Conservation (phyloP, 768 basidiomycete species). For the Russula sp. region DNA sequence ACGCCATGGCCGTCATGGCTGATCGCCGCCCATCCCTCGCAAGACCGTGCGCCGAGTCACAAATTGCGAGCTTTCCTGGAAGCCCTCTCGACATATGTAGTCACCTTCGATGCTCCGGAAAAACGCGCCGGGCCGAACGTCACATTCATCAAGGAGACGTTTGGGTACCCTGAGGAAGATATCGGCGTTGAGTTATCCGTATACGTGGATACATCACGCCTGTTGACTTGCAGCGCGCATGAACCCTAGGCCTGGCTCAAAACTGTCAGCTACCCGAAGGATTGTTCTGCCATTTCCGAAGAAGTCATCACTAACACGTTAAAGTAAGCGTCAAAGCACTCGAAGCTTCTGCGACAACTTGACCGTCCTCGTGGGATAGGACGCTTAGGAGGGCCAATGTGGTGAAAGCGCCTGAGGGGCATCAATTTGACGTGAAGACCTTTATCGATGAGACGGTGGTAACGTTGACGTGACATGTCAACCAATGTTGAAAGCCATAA, state of each 20-base stretch:
- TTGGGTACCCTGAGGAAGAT: constrained; percentile 78
- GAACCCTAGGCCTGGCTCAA: constrained; percentile 66
- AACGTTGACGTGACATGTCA: constrained; percentile 6
- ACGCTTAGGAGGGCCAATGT: constrained; percentile 73
- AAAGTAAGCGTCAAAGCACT: constrained; percentile 37
- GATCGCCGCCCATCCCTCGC: constrained; percentile 74
- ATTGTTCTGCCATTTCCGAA: constrained; percentile 57
- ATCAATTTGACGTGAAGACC: constrained; percentile 27
- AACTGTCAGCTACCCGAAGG: constrained; percentile 66
- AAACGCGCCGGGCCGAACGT: constrained; percentile 52
- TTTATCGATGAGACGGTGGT: constrained; percentile 16
- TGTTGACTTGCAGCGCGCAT: not conserved
- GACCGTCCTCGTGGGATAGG: constrained; percentile 31
- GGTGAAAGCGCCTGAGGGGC: constrained; percentile 47
- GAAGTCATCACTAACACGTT: constrained; percentile 65
- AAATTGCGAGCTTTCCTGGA: constrained; percentile 54
- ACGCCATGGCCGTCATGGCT: constrained; percentile 98
- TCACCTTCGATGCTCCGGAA: constrained; percentile 53
- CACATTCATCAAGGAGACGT: constrained; percentile 68
- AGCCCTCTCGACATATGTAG: constrained; percentile 56
- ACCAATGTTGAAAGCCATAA: not conserved
- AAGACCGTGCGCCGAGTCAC: constrained; percentile 44
- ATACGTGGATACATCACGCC: not conserved
- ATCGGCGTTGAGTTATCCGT: constrained; percentile 45
- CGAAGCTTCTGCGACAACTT: not conserved